Conservation (phyloP, 208 protist genomes). For the Acanthamoeba polyphaga region DNA sequence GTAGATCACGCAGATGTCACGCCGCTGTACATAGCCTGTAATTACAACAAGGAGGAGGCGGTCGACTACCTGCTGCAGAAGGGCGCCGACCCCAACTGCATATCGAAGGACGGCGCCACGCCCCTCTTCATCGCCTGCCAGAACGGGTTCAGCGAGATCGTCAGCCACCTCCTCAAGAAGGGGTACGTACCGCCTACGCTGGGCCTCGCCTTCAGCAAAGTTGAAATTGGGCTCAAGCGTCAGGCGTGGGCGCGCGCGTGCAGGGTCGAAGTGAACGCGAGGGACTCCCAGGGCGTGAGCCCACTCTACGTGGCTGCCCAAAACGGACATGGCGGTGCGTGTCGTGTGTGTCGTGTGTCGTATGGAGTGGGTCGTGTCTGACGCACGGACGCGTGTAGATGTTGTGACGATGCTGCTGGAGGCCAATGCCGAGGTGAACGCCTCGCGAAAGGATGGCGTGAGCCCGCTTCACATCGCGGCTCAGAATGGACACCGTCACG, state of each 20-base stretch:
- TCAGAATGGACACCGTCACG: not conserved
- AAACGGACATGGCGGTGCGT: not conserved
- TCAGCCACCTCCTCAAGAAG: not conserved
- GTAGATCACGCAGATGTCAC: not conserved
- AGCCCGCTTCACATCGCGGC: conserved; percentile 30
- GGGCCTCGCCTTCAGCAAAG: too few species aligned
- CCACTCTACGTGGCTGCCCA: conserved; percentile 15
- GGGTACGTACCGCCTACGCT: not conserved
- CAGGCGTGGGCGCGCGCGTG: too few species aligned
- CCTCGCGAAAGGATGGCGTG: conserved; percentile 9
- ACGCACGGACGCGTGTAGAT: not conserved
- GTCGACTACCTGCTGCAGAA: not conserved
- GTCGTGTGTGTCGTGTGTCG: not conserved
- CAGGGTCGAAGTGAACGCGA: conserved; percentile 10
- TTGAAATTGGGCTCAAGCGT: not conserved
- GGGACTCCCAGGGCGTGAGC: not conserved
- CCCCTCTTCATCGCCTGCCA: conserved; percentile 25
- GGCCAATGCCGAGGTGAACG: not conserved
- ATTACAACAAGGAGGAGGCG: not conserved
- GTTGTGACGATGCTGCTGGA: not conserved
- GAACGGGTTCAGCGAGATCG: not conserved
- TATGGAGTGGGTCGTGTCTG: not conserved
- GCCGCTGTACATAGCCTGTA: conserved; percentile 50
- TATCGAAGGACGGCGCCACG: not conserved
- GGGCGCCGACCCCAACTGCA: not conserved